Evolutionary conservation across 2,329 filamentous ascomycete species (phyloP).

Genomic region (Madurella fahalii): DNA sequence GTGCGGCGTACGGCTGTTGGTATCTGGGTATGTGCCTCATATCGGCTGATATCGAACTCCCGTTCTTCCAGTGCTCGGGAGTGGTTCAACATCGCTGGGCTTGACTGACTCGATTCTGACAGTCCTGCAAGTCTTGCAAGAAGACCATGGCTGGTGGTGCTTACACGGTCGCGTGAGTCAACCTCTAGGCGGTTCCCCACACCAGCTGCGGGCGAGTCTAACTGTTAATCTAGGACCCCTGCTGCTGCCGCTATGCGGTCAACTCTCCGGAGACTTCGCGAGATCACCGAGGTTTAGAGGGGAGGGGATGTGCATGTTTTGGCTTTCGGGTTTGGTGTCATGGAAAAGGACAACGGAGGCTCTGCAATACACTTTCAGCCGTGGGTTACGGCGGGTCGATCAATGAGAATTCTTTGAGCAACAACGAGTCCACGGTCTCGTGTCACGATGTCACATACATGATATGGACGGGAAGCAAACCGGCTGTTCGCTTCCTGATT

Average conservation of each 20-base stretch:
- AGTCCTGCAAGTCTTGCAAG: constrained; percentile 93
- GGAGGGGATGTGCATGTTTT: constrained; percentile 28
- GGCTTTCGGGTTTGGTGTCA: constrained; percentile 30
- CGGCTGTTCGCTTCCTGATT: constrained; percentile 10
- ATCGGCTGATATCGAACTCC: not conserved
- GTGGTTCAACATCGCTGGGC: not conserved
- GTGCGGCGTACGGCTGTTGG: constrained; percentile 88
- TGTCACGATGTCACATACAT: constrained; percentile 19
- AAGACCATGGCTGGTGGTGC: constrained; percentile 93
- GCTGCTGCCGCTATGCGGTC: constrained; percentile 92
- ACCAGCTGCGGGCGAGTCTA: not conserved
- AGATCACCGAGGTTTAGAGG: constrained; percentile 90
- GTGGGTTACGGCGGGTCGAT: constrained; percentile 26
- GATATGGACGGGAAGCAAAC: constrained; percentile 15
- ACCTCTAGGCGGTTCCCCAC: not conserved
- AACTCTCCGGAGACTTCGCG: constrained; percentile 92
- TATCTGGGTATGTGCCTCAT: constrained; percentile 37
- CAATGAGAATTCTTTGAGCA: constrained; percentile 29
- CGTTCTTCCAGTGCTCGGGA: not conserved
- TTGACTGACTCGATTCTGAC: constrained; percentile 46
- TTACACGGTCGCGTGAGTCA: constrained; percentile 94
- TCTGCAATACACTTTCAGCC: constrained; percentile 27
- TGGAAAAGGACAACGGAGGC: constrained; percentile 29
- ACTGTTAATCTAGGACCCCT: constrained; percentile 61
- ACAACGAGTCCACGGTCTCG: constrained; percentile 21